Evolutionary conservation across 2,329 filamentous ascomycete species (phyloP).

Genomic region (Dryadomyces quercivorus): DNA sequence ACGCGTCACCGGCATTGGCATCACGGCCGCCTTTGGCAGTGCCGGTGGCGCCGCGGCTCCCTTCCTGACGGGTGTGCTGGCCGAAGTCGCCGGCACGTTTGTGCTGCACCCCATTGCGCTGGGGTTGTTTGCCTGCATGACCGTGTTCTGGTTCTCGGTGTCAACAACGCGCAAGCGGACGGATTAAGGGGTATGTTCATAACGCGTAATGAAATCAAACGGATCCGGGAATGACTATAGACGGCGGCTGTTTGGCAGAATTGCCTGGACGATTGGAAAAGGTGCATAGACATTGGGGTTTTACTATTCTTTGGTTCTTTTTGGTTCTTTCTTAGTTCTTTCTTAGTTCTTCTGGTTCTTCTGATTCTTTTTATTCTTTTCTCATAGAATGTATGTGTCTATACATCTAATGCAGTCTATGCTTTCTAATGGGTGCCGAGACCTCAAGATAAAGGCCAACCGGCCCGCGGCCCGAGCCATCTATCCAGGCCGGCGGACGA

Average conservation of each 20-base stretch:
- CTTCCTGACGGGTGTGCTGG: conserved; percentile 52
- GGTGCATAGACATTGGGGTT: not conserved
- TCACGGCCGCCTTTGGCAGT: conserved; percentile 58
- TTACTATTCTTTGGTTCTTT: no score
- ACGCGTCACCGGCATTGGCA: conserved; percentile 50
- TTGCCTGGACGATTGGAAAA: not conserved
- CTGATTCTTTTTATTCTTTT: no score
- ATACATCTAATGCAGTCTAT: not conserved
- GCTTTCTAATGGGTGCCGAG: not conserved
- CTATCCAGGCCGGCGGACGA: no score
- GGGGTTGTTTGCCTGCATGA: conserved; percentile 51
- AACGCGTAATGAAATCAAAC: no score
- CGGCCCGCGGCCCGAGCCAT: no score
- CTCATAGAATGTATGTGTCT: not conserved
- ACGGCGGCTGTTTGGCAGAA: not conserved
- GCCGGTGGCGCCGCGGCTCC: conserved; percentile 56
- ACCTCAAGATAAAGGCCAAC: no score
- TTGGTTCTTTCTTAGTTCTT: no score
- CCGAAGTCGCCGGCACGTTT: conserved; percentile 49
- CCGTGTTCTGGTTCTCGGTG: conserved; percentile 49
- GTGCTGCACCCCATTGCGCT: conserved; percentile 58
- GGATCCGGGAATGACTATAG: no score
- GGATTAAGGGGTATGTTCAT: conserved; percentile 26
- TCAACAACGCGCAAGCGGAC: conserved; percentile 46
- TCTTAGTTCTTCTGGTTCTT: no score